Conservation (phyloP, 2,329 filamentous ascomycete species). For the Pseudocercospora fuligena region DNA sequence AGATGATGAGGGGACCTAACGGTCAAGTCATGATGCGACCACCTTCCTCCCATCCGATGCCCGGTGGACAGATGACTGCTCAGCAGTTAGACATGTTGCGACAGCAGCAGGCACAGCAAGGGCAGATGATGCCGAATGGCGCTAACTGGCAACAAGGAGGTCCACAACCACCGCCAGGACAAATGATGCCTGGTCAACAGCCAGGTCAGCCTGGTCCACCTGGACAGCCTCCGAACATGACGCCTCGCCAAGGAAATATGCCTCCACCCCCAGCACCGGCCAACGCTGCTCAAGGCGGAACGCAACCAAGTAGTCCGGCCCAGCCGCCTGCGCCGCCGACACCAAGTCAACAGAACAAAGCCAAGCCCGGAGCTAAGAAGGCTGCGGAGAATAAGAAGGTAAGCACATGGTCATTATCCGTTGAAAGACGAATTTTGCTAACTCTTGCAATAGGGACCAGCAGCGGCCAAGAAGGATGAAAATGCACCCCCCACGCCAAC, state of each 20-base stretch:
- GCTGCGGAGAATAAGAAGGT: constrained; percentile 56
- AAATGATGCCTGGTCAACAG: constrained; percentile 49
- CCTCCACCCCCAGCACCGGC: constrained; percentile 55
- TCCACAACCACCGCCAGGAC: constrained; percentile 43
- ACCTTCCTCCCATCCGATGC: constrained; percentile 69
- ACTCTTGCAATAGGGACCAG: constrained; percentile 24
- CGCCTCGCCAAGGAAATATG: constrained; percentile 71
- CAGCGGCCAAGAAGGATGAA: constrained; percentile 45
- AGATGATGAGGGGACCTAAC: constrained; percentile 29
- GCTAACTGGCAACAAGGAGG: constrained; percentile 42
- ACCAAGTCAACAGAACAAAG: constrained; percentile 73
- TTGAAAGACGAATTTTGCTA: not conserved
- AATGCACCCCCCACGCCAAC: constrained; percentile 52
- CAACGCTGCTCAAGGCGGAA: constrained; percentile 46
- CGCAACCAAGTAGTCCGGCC: constrained; percentile 54
- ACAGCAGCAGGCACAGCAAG: constrained; percentile 34
- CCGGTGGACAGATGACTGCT: constrained; percentile 53
- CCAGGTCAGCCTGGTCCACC: constrained; percentile 53
- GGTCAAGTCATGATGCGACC: constrained; percentile 33
- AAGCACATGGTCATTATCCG: not conserved
- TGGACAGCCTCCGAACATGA: constrained; percentile 62
- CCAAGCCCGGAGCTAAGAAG: constrained; percentile 75
- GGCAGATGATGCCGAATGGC: constrained; percentile 35
- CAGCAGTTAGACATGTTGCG: constrained; percentile 53
- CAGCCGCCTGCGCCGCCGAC: constrained; percentile 70